Percentiles rank a stretch among this genome's conserved stretches.
Evolutionary conservation across 2,329 filamentous ascomycete genomes (phyloP).

Genomic region (Phaeosphaeriaceae sp.): DNA sequence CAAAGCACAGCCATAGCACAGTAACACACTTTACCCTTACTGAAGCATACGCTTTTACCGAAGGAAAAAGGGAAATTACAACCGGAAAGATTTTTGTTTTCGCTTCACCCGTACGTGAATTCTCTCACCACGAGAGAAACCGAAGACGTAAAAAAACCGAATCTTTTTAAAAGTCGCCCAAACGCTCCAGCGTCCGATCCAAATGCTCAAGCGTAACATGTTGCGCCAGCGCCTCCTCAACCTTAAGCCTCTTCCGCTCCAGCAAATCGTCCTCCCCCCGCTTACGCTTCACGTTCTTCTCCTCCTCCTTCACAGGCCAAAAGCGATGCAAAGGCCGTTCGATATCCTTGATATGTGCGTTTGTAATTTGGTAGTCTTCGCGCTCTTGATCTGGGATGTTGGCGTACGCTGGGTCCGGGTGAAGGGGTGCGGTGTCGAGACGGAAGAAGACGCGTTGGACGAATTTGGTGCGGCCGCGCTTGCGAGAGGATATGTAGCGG

Average conservation of each 20-base stretch:
- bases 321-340: slow-evolving; percentile 32
- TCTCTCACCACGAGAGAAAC: too few species aligned
- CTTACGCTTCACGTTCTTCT: slow-evolving; percentile 17
- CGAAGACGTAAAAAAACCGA: too few species aligned
- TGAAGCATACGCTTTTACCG: too few species aligned
- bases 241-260: slow-evolving; percentile 8
- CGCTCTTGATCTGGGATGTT: slow-evolving; percentile 21
- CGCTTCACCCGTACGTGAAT: too few species aligned
- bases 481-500: slow-evolving; percentile 24
- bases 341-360: slow-evolving; percentile 23
- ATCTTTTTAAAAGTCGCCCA: not conserved
- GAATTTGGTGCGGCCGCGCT: slow-evolving; percentile 32
- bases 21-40: too few species aligned
- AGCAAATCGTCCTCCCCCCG: not conserved
- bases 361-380: slow-evolving; percentile 33
- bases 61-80: too few species aligned
- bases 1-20: too few species aligned
- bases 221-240: slow-evolving; percentile 1
- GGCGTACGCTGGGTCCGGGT: slow-evolving; percentile 4
- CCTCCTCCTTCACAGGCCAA: slow-evolving; percentile 21
- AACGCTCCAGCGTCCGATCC: slow-evolving; percentile 6
- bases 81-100: too few species aligned
- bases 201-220: slow-evolving; percentile 5
- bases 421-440: slow-evolving; percentile 26
- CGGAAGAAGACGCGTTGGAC: slow-evolving; percentile 45